Evolutionary conservation across 2,329 filamentous ascomycete genomes (phyloP), one percentile per base, ranked within the genome.

Genomic region (Nannizziopsis barbatae): DNA sequence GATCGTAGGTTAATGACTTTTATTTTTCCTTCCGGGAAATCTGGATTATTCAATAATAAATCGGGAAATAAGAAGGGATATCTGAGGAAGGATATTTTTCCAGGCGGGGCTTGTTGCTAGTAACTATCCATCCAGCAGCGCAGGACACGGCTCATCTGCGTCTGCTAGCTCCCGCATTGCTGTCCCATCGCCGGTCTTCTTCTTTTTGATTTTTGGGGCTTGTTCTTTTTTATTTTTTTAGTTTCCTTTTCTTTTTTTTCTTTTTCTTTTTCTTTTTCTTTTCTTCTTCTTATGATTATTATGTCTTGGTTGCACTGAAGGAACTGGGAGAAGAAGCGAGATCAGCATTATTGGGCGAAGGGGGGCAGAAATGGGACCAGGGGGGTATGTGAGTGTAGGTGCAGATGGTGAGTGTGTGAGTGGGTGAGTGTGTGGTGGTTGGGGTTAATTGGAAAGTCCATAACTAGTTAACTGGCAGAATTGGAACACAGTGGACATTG

Each of bases 101-200:
- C 35, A 37, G n/a, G 35, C 35, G 17, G 35, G 17, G 14, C 35
- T 14, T n/a, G 43, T 27, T 45, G 43, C 43, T 45, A 38, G 43
- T 45, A n/a, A n/a, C n/a, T n/a, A 38, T 39, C 43, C 43, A 45
- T 37, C 43, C 43, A 45, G 43, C 43, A 39, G 35, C 12, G 35
- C 43, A 45, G 43, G 43, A 45, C 43, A 45, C 33, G 43, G 43
- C 43, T 45, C 33, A 30, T 45, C 43, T 38, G 18, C 43, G 43
- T 30, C 18, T 37, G 43, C 43, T 38, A 45, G 43, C 35, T 36
- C 43, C 43, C 43, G 35, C 43, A 45, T 38, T 15, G 15, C 33
- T 32, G 9, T n/a, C 38, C 43, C 15, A 33, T 17, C n/a, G 12
- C 38, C 43, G 9, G 17, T 38, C 18, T 36, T 32, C 27, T 33